These are phyloP conservation scores for Chlorella sorokiniana DNA, from an alignment of 139 green algal genomes.

Conservation along the genomic window DNA sequence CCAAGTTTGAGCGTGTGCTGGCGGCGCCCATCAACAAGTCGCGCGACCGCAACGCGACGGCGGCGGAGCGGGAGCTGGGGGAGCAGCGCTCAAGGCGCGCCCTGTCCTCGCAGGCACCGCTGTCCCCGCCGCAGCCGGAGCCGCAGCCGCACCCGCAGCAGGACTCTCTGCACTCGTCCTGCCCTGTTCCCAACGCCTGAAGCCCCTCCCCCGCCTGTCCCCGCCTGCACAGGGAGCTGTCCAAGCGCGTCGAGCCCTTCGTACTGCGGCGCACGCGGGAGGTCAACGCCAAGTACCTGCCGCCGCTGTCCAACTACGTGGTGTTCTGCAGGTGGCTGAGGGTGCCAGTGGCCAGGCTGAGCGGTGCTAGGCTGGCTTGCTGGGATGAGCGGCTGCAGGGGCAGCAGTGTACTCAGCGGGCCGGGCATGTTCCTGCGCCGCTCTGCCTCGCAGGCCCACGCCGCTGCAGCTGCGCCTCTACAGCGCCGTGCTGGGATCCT, in stretches of 20 bases:
- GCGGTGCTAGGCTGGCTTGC: not conserved
- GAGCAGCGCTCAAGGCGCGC: no score
- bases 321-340: constrained; percentile 68
- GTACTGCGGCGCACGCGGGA: constrained; percentile 77
- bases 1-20: constrained; percentile 77
- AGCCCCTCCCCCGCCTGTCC: not conserved
- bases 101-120: no score
- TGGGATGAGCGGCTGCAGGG: not conserved
- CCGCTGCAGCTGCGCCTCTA: constrained; percentile 68
- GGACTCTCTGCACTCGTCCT: not conserved
- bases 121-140: no score
- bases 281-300: constrained; percentile 77
- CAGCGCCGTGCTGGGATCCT: constrained; percentile 51
- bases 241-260: constrained; percentile 54
- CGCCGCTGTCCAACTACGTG: constrained; percentile 65
- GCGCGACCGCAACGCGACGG: constrained; percentile 63
- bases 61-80: constrained; percentile 68
- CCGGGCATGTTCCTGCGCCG: no score
- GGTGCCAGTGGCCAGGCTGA: not conserved
- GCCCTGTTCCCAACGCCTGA: not conserved
- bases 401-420: no score
- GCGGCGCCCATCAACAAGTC: constrained; percentile 65
- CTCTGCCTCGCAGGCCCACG: constrained; percentile 30
- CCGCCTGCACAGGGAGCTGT: constrained; percentile 58
- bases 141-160: no score